A percentile compares a stretch with the other conserved stretches of the same genome.
These are phyloP conservation scores for Vinca minor DNA, from an alignment of 257 asterid genomes.

Conservation along the genomic window DNA sequence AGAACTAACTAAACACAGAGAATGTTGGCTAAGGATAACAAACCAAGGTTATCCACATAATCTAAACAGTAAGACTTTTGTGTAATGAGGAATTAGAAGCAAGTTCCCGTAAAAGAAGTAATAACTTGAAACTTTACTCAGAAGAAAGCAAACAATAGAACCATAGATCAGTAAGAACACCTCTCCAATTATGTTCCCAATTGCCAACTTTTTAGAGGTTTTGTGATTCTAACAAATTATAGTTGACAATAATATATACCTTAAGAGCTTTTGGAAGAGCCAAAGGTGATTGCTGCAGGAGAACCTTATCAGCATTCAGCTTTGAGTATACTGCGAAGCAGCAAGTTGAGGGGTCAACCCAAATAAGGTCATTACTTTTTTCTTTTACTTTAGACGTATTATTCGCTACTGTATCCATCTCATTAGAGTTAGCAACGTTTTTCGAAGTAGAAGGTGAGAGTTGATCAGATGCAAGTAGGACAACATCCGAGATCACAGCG, in stretches of 20 bases:
- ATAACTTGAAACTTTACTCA: not conserved
- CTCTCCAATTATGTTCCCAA: not conserved
- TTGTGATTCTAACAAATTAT: not conserved
- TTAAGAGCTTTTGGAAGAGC: conserved; percentile 88
- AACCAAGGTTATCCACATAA: too few species aligned
- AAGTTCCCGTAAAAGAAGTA: not conserved
- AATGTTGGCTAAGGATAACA: not conserved
- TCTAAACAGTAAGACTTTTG: not conserved
- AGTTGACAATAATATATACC: conserved; percentile 29
- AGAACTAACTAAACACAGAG: not conserved
- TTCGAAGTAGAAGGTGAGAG: conserved; percentile 35
- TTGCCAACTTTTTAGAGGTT: not conserved
- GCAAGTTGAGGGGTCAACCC: conserved; percentile 84
- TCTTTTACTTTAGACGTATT: conserved; percentile 28
- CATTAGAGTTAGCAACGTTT: conserved; percentile 14
- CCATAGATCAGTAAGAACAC: not conserved
- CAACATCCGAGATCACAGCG: conserved; percentile 60
- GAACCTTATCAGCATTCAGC: conserved; percentile 53
- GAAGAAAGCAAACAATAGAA: not conserved
- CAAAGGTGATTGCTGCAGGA: conserved; percentile 70
- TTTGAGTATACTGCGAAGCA: conserved; percentile 75
- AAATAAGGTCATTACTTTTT: conserved; percentile 38
- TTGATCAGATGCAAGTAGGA: conserved; percentile 63
- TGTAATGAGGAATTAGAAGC: not conserved
- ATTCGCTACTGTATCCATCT: not conserved